phyloP scores from a whole-genome alignment of 2,329 filamentous ascomycete species.

The Dendrostoma leiphaemia region DNA sequence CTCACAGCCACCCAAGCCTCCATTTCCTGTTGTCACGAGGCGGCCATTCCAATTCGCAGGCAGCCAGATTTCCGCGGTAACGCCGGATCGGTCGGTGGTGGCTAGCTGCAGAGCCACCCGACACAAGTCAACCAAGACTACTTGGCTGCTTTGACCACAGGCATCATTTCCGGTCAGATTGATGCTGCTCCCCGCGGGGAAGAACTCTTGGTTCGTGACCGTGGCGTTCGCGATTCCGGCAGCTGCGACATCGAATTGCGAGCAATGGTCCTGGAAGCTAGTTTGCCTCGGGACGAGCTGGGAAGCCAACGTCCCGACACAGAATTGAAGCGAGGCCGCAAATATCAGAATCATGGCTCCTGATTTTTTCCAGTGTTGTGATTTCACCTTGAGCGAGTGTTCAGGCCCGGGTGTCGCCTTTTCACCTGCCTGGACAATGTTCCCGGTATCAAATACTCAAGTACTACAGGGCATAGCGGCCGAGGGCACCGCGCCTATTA shows the following conservation, averaged over 20 bases:
- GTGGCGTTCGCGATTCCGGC: conserved; percentile 7
- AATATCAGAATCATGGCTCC: not conserved
- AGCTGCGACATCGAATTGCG: not conserved
- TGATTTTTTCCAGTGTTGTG: too few species aligned
- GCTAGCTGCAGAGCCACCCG: conserved; percentile 26
- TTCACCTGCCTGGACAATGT: not conserved
- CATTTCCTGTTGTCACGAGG: conserved; percentile 47
- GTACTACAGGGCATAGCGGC: too few species aligned
- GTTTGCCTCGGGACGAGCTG: not conserved
- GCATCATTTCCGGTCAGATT: conserved; percentile 31
- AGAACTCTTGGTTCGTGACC: conserved; percentile 11
- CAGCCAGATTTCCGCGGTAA: conserved; percentile 47
- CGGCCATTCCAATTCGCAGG: conserved; percentile 43
- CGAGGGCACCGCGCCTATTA: not conserved
- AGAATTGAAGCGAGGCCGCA: not conserved
- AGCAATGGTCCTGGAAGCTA: conserved; percentile 4
- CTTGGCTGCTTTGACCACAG: conserved; percentile 25
- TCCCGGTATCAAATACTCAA: too few species aligned
- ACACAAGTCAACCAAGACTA: conserved; percentile 24
- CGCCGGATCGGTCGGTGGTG: conserved; percentile 37
- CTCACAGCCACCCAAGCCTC: conserved; percentile 44
- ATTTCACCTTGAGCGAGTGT: not conserved
- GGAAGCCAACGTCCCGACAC: not conserved
- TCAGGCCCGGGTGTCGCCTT: not conserved
- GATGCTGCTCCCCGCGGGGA: conserved; percentile 30